phyloP scores from a whole-genome alignment of 2,329 filamentous ascomycete species.

The Didymella pomorum region DNA sequence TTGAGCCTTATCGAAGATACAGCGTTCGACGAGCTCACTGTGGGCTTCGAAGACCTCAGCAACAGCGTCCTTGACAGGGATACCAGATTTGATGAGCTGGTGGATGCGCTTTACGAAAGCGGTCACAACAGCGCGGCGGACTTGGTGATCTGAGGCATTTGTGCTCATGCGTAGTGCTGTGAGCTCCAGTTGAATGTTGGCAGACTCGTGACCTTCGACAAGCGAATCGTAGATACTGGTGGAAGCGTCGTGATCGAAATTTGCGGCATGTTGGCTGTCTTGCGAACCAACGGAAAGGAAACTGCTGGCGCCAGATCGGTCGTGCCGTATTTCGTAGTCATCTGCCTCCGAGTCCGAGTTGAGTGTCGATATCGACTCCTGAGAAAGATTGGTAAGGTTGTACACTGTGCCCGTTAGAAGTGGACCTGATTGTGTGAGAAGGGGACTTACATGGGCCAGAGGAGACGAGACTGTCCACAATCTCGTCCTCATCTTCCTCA shows the following conservation, averaged over 20 bases:
- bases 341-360: slow-evolving; percentile 60
- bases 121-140: slow-evolving; percentile 84
- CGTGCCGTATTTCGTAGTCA: slow-evolving; percentile 56
- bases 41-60: slow-evolving; percentile 58
- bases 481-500: slow-evolving; percentile 69
- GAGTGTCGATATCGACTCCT: slow-evolving; percentile 70
- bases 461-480: slow-evolving; percentile 51
- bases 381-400: slow-evolving; percentile 58
- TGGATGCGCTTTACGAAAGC: slow-evolving; percentile 84
- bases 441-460: slow-evolving; percentile 44
- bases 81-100: slow-evolving; percentile 67
- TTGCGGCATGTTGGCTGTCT: slow-evolving; percentile 60
- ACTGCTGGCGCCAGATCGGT: slow-evolving; percentile 70
- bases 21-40: slow-evolving; percentile 66
- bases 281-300: slow-evolving; percentile 78
- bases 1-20: slow-evolving; percentile 64
- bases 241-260: slow-evolving; percentile 89
- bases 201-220: slow-evolving; percentile 72
- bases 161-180: slow-evolving; percentile 90
- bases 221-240: slow-evolving; percentile 87
- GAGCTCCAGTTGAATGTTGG: slow-evolving; percentile 93
- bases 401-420: slow-evolving; percentile 54
- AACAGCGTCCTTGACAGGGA: slow-evolving; percentile 52
- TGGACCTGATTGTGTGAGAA: not conserved
- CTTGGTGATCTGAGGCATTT: slow-evolving; percentile 87